Evolutionary conservation across 177 flowering plant species (phyloP).

Genomic region (Tripterygium wilfordii): DNA sequence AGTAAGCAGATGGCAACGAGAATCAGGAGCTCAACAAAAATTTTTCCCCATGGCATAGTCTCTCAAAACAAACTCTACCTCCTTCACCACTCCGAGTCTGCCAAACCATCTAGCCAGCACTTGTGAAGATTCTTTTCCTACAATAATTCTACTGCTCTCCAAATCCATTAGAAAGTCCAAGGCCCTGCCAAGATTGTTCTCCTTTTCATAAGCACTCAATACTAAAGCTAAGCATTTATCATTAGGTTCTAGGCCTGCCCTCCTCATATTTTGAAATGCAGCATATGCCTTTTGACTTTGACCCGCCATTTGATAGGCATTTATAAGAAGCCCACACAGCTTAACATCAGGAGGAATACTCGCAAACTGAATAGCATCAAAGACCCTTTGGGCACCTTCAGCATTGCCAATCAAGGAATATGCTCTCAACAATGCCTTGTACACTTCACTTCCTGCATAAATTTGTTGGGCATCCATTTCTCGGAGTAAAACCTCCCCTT

Average conservation of each 20-base stretch:
- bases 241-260: slow-evolving; percentile 59
- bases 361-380: slow-evolving; percentile 69
- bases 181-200: slow-evolving; percentile 52
- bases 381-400: slow-evolving; percentile 77
- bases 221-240: slow-evolving; percentile 71
- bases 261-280: slow-evolving; percentile 70
- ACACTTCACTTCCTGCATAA: slow-evolving; percentile 69
- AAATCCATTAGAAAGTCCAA: slow-evolving; percentile 52
- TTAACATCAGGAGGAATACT: slow-evolving; percentile 67
- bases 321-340: slow-evolving; percentile 74
- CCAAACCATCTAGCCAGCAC: slow-evolving; percentile 63
- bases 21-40: slow-evolving; percentile 4
- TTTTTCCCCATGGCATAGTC: slow-evolving; percentile 31
- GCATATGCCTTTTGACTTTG: slow-evolving; percentile 42
- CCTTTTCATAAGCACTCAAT: slow-evolving; percentile 63
- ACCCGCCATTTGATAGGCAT: slow-evolving; percentile 65
- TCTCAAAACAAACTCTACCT: slow-evolving; percentile 62
- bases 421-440: slow-evolving; percentile 80
- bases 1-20: neutral
- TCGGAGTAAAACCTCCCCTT: slow-evolving; percentile 52
- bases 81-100: slow-evolving; percentile 63
- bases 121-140: slow-evolving; percentile 63
- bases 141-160: slow-evolving; percentile 55
- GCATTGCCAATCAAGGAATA: slow-evolving; percentile 66
- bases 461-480: slow-evolving; percentile 74